Conservation (phyloP, 2,329 filamentous ascomycete species). For the Hypoxylon sp. region DNA sequence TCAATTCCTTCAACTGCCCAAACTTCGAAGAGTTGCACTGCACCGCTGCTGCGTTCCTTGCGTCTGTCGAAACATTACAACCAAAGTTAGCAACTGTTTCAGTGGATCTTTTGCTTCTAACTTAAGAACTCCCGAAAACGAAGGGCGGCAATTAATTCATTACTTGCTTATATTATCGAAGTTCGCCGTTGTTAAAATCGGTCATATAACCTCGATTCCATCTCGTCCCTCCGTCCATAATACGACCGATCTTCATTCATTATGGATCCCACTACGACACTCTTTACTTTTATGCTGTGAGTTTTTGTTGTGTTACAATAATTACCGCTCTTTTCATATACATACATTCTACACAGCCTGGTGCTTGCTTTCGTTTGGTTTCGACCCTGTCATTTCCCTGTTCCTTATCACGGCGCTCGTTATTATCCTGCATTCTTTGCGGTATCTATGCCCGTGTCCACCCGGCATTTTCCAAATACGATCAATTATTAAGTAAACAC, state of each 20-base stretch:
- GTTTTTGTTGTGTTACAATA: conserved; percentile 56
- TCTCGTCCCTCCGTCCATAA: conserved; percentile 19
- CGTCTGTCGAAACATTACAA: conserved; percentile 52
- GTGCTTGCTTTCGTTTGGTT: conserved; percentile 35
- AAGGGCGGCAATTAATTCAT: conserved; percentile 42
- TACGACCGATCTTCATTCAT: conserved; percentile 32
- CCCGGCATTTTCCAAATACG: conserved; percentile 34
- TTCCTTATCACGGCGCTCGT: conserved; percentile 9
- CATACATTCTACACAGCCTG: no score
- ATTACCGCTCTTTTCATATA: conserved; percentile 44
- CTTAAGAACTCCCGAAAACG: conserved; percentile 34
- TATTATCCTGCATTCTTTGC: conserved; percentile 43
- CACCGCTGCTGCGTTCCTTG: conserved; percentile 45
- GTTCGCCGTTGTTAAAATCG: conserved; percentile 8
- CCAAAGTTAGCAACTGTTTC: conserved; percentile 37
- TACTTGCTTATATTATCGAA: conserved; percentile 18
- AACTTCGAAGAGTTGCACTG: conserved; percentile 34
- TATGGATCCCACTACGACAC: conserved; percentile 75
- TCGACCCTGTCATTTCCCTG: conserved; percentile 32
- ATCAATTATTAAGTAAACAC: conserved; percentile 22
- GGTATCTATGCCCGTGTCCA: conserved; percentile 36
- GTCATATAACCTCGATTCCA: conserved; percentile 36
- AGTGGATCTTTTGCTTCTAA: conserved; percentile 38
- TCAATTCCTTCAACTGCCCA: conserved; percentile 29
- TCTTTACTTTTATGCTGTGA: conserved; percentile 79